Conservation (phyloP, 805 yeast genomes). For the Wickerhamomyces queroliae region DNA sequence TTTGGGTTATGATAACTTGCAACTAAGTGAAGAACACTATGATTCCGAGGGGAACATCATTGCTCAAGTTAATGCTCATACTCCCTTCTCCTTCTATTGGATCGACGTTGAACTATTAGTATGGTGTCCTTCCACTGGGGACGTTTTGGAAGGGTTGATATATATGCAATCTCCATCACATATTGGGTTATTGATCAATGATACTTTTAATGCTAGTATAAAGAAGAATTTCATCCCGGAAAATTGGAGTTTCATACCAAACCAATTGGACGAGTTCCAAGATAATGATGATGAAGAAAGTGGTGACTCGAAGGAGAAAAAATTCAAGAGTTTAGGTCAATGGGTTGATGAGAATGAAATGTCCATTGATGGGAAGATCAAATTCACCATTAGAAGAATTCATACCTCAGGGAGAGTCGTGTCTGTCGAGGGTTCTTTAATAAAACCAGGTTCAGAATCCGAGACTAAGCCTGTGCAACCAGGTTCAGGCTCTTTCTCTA, state of each 20-base stretch:
- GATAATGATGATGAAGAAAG: slow-evolving; percentile 19
- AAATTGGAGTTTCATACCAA: slow-evolving; percentile 80
- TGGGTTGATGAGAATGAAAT: slow-evolving; percentile 79
- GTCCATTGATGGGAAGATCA: slow-evolving; percentile 76
- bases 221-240: slow-evolving; percentile 81
- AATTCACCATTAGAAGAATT: slow-evolving; percentile 67
- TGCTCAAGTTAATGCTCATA: slow-evolving; percentile 65
- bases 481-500: slow-evolving; percentile 13
- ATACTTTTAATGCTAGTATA: slow-evolving; percentile 91
- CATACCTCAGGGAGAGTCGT: slow-evolving; percentile 76
- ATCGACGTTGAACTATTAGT: slow-evolving; percentile 72
- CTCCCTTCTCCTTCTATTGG: slow-evolving; percentile 91
- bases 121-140: slow-evolving; percentile 92
- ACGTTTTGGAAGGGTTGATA: slow-evolving; percentile 76
- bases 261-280: slow-evolving; percentile 55
- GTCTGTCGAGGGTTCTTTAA: slow-evolving; percentile 82
- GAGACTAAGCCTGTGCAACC: slow-evolving; percentile 49
- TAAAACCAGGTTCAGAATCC: slow-evolving; percentile 33
- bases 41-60: slow-evolving; percentile 33
- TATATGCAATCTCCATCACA: slow-evolving; percentile 95
- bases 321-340: slow-evolving; percentile 64
- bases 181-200: slow-evolving; percentile 84
- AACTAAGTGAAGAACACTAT: slow-evolving; percentile 38
- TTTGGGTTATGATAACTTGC: slow-evolving; percentile 66
- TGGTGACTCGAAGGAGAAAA: slow-evolving; percentile 16